A percentile compares a stretch with the other conserved stretches of the same genome.
These are phyloP conservation scores for Inga leiocalycina DNA, from an alignment of 306 rosid species.

Conservation along the genomic window DNA sequence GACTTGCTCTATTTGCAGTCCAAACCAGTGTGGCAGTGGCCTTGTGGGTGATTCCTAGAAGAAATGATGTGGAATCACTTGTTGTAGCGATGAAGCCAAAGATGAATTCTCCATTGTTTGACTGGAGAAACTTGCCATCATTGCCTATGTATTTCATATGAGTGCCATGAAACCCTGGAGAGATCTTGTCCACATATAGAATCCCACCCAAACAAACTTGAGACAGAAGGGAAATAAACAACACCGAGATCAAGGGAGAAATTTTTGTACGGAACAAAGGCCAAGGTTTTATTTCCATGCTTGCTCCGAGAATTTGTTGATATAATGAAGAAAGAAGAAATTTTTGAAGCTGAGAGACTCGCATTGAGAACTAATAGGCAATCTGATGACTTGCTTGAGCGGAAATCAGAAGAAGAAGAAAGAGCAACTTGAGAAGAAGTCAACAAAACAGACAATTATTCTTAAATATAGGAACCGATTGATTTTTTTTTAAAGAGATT, in stretches of 20 bases:
- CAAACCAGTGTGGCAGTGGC: constrained; percentile 43
- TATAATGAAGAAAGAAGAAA: neutral
- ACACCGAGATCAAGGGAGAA: constrained; percentile 21
- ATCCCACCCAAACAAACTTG: constrained; percentile 45
- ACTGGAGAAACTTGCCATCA: constrained; percentile 51
- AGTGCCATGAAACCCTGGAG: constrained; percentile 47
- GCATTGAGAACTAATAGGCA: neutral
- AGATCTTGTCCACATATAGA: constrained; percentile 33
- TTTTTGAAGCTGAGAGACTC: neutral
- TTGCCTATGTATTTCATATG: constrained; percentile 58
- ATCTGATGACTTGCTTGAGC: neutral
- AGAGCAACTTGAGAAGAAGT: neutral
- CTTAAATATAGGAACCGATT: too few relatives aligned
- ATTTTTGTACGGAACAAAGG: constrained; percentile 11
- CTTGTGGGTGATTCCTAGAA: constrained; percentile 50
- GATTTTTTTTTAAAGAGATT: too few relatives aligned
- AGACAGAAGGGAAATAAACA: constrained; percentile 39
- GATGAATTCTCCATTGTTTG: constrained; percentile 46
- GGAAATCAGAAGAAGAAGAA: neutral
- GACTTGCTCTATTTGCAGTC: constrained; percentile 54
- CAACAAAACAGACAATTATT: neutral
- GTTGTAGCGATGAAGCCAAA: constrained; percentile 55
- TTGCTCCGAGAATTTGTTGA: constrained; percentile 22
- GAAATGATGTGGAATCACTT: constrained; percentile 44
- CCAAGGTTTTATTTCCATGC: constrained; percentile 47